Evolutionary conservation across 2,329 filamentous ascomycete genomes (phyloP).

Genomic region (Coniella lustricola): DNA sequence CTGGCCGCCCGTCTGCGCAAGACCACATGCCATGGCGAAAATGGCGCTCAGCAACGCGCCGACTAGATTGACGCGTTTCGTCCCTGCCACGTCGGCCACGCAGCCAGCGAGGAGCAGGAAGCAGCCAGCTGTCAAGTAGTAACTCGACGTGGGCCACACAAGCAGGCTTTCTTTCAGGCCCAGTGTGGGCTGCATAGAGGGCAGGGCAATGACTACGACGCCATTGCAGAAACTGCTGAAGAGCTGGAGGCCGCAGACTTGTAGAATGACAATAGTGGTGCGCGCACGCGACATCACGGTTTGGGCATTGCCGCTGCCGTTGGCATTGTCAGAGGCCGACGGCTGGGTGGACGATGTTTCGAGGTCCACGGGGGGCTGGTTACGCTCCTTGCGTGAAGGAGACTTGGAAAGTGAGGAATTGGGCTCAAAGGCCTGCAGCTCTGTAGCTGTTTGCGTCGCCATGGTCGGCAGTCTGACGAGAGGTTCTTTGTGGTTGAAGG

Average conservation of each 20-base stretch:
- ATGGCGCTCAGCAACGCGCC: constrained; percentile 26
- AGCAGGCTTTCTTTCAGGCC: constrained; percentile 26
- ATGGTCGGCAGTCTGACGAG: no score
- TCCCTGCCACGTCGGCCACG: constrained; percentile 31
- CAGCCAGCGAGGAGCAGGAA: constrained; percentile 32
- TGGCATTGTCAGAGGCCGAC: no score
- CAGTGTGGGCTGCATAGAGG: constrained; percentile 32
- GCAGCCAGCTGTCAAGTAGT: constrained; percentile 28
- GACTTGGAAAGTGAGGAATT: no score
- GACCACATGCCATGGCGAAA: constrained; percentile 27
- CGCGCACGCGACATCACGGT: no score
- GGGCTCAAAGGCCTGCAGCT: no score
- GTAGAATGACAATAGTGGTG: constrained; percentile 1
- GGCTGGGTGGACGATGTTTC: no score
- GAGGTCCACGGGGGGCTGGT: no score
- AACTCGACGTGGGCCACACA: constrained; percentile 34
- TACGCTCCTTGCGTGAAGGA: no score
- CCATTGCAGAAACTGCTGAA: constrained; percentile 24
- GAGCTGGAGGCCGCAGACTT: constrained; percentile 23
- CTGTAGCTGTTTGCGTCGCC: no score
- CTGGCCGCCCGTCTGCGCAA: constrained; percentile 25
- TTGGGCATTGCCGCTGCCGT: no score
- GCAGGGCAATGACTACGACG: constrained; percentile 33
- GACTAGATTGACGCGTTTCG: constrained; percentile 25
- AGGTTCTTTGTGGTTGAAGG: no score